Evolutionary conservation across 2,329 filamentous ascomycete species (phyloP).

Genomic region (Penicillium brasilianum): DNA sequence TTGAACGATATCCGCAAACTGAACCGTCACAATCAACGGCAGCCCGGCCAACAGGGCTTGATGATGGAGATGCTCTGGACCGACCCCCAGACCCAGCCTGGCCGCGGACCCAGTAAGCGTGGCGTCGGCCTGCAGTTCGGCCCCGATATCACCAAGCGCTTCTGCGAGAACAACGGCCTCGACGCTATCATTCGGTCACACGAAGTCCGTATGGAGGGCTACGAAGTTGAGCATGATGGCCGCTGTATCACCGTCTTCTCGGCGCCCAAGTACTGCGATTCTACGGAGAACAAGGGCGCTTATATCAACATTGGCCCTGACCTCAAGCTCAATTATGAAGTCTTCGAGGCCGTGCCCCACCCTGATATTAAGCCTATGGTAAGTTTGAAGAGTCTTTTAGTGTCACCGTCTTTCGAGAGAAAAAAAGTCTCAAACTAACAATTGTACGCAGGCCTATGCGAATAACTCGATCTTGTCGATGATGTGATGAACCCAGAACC

Average conservation of each 20-base stretch:
- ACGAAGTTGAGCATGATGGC: constrained; percentile 95
- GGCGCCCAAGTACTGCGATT: constrained; percentile 95
- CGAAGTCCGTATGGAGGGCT: constrained; percentile 99
- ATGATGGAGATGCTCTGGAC: constrained; percentile 99
- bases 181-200: constrained; percentile 96
- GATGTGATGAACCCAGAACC: constrained; percentile 62
- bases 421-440: constrained; percentile 11
- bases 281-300: constrained; percentile 95
- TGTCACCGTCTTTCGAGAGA: no score
- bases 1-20: constrained; percentile 93
- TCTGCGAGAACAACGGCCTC: constrained; percentile 94
- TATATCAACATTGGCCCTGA: constrained; percentile 96
- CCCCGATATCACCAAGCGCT: constrained; percentile 91
- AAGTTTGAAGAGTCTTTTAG: no score
- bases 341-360: constrained; percentile 96
- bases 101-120: constrained; percentile 91
- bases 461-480: constrained; percentile 79
- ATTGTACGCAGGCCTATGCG: constrained; percentile 70
- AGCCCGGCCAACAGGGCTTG: constrained; percentile 88
- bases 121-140: constrained; percentile 97
- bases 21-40: constrained; percentile 85
- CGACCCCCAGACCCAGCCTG: constrained; percentile 84
- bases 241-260: constrained; percentile 98
- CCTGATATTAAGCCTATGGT: constrained; percentile 92
- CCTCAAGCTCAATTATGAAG: constrained; percentile 87